Percentiles rank a stretch among this genome's conserved stretches.
These are phyloP conservation scores for Moricandia arvensis DNA, from an alignment of 345 rosid species.

Conservation along the genomic window DNA sequence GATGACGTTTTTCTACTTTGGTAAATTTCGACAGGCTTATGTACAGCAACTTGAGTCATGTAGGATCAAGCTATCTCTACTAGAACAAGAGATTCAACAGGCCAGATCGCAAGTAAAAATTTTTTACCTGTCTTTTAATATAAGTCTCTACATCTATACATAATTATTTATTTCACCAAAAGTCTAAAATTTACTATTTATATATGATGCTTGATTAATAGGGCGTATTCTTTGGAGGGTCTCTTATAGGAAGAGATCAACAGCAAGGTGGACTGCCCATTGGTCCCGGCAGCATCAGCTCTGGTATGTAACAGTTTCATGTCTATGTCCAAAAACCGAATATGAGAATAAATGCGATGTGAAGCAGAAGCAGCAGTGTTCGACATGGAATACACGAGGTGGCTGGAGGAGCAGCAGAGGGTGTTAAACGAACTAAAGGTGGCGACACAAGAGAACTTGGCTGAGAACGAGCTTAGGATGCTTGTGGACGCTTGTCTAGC, in stretches of 20 bases:
- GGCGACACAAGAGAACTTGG: conserved; percentile 81
- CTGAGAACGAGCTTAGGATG: conserved; percentile 83
- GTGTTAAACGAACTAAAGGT: conserved; percentile 79
- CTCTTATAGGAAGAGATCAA: conserved; percentile 61
- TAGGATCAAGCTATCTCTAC: conserved; percentile 83
- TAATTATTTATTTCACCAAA: neutral
- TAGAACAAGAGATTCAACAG: conserved; percentile 92
- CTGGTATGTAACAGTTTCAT: conserved; percentile 47
- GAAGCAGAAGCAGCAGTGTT: conserved; percentile 70
- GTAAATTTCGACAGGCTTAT: conserved; percentile 61
- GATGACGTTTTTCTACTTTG: neutral
- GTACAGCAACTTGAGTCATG: conserved; percentile 97
- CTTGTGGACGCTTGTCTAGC: conserved; percentile 75
- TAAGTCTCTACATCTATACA: too few relatives aligned
- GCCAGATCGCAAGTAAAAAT: conserved; percentile 76
- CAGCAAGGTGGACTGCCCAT: conserved; percentile 52
- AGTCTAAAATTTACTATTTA: neutral
- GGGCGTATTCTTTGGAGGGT: conserved; percentile 80
- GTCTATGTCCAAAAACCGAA: neutral
- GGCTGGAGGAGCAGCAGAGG: conserved; percentile 91
- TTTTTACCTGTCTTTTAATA: neutral
- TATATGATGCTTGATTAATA: conserved; percentile 32
- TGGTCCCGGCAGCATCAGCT: conserved; percentile 54
- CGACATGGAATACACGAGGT: conserved; percentile 84
- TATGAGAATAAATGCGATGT: conserved; percentile 13